Evolutionary conservation across 148 eudicot genomes (phyloP).

Genomic region (Camellia lanceoleosa): DNA sequence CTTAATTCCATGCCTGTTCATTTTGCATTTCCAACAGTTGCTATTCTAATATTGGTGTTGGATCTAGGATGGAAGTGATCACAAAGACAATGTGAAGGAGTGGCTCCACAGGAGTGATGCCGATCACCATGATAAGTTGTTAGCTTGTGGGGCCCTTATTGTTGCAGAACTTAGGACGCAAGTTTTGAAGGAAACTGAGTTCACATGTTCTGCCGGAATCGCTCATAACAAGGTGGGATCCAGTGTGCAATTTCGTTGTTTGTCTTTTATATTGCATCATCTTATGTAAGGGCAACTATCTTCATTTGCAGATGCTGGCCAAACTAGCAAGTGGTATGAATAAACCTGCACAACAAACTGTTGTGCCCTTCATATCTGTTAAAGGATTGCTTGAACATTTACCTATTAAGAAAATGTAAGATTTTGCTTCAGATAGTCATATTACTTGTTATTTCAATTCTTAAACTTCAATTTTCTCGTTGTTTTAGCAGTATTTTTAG

Average conservation of each 20-base stretch:
- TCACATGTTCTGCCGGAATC: constrained; percentile 93
- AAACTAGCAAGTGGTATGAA: constrained; percentile 93
- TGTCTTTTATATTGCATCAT: not conserved
- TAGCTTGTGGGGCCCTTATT: constrained; percentile 88
- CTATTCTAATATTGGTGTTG: constrained; percentile 7
- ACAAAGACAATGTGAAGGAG: constrained; percentile 45
- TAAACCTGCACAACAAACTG: constrained; percentile 96
- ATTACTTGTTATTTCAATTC: not conserved
- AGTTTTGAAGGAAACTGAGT: constrained; percentile 83
- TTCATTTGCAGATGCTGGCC: constrained; percentile 70
- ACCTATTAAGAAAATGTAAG: constrained; percentile 96
- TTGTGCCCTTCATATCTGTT: constrained; percentile 71
- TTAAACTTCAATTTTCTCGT: not conserved
- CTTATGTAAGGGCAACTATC: not conserved
- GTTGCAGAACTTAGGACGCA: constrained; percentile 89
- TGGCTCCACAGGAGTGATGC: constrained; percentile 69
- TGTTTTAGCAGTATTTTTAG: not conserved
- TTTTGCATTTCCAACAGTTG: constrained; percentile 13
- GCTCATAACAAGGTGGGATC: constrained; percentile 83
- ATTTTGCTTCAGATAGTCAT: not conserved
- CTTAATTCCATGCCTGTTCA: not conserved
- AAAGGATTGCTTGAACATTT: constrained; percentile 63
- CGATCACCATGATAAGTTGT: constrained; percentile 70
- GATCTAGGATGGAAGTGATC: constrained; percentile 45
- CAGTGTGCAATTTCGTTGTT: constrained; percentile 1